A percentile compares a stretch with the other conserved stretches of the same genome.
Evolutionary conservation across 169 alveolate species (phyloP).

Genomic region (Hepatocystis sp.): DNA sequence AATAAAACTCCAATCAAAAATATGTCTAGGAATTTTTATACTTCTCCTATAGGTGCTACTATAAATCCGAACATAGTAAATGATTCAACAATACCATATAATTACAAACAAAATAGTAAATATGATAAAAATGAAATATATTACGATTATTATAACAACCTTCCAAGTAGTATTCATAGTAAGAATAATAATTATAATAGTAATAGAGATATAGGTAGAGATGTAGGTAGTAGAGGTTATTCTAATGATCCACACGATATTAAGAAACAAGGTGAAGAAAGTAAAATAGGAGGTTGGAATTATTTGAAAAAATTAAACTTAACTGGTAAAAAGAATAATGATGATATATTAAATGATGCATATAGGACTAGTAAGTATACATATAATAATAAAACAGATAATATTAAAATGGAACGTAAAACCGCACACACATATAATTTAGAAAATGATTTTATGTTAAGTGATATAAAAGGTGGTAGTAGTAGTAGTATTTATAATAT

Average conservation of each 20-base stretch:
- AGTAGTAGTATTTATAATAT: no score
- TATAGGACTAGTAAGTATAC: background rate
- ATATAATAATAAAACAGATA: slow-evolving; percentile 3
- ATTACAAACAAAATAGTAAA: background rate
- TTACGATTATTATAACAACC: no score
- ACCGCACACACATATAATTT: slow-evolving; percentile 19
- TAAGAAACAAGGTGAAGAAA: slow-evolving; percentile 32
- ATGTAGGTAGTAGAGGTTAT: no score
- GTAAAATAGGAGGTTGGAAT: slow-evolving; percentile 58
- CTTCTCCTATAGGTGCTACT: slow-evolving; percentile 24
- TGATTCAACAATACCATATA: background rate
- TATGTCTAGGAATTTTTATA: slow-evolving; percentile 23
- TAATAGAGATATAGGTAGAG: no score
- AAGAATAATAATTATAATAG: no score
- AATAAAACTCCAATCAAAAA: slow-evolving; percentile 63
- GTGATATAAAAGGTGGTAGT: slow-evolving; percentile 31
- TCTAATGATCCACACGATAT: no score
- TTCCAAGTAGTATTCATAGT: no score
- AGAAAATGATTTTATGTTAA: slow-evolving; percentile 34
- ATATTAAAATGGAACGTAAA: slow-evolving; percentile 9
- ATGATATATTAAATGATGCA: background rate
- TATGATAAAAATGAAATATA: slow-evolving; percentile 19
- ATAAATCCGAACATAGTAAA: background rate
- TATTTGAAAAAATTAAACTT: slow-evolving; percentile 51
- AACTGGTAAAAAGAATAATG: slow-evolving; percentile 32